Base-by-base conservation (phyloP, 768 basidiomycete genomes). In the Suillus tomentosus region DNA sequence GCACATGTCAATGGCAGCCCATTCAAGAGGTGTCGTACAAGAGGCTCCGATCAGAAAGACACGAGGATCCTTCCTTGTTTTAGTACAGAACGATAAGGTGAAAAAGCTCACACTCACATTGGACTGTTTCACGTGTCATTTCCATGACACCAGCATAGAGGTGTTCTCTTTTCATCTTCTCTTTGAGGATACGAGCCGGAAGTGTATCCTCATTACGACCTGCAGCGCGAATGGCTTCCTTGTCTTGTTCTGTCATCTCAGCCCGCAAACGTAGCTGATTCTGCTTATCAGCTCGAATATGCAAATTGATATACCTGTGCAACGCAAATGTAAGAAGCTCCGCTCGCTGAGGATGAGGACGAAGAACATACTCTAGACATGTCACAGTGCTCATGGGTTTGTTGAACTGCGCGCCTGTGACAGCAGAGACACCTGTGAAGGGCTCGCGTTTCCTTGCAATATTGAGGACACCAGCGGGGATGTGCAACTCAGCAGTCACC, bases 181-280 rank as follows among this genome's bases (percentile, higher is more conserved):
- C 50, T 51, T 31, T 31, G 27, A 51, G 50, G 7, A 50, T 50
- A 8, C 39, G 5, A 14, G 61, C 68, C 0, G 61, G 45, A 8
- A 56, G 60, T 3, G 39, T 54, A 2, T 53, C 51, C 9, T 45
- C 40, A 22, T 42, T 47, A 48, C 63, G 56, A 1, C 42, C 34
- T 17, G 45, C 64, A n/a, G 34, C 61, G 11, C 60, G 56, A 19
- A 70, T 48, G 3, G 65, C 62, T 11, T 15, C 54, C 27, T 67
- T 69, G 36, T 69, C 69, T 37, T 45, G n/a, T 7, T 65, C 66
- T 22, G 66, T 69, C 47, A 69, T 69, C 37, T 69, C 68, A 13
- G 57, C 27, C 3, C 63, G 65, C 3, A 67, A 43, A 40, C 55
- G 62, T 39, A 69, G 13, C 39, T 69, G 34, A 11, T 69, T 69